phyloP scores from a whole-genome alignment of 1,139 yeast genomes.

The Scheffersomyces illinoinensis region DNA sequence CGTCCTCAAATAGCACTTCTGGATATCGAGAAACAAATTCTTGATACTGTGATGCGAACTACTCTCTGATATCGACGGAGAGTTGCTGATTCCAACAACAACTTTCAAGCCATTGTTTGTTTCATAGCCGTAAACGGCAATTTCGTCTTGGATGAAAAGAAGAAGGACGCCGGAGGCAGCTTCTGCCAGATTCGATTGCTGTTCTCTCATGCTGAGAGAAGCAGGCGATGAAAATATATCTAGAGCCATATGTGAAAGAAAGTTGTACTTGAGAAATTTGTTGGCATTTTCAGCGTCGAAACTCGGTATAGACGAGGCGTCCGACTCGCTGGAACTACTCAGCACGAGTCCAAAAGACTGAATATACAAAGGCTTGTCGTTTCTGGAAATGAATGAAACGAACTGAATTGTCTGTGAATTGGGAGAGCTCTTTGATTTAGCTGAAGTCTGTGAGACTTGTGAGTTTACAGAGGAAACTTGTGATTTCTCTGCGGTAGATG shows the following conservation, averaged over 20 bases:
- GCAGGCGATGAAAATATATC: constrained; percentile 61
- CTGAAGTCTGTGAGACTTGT: neutral
- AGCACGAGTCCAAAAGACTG: constrained; percentile 53
- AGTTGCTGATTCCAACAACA: constrained; percentile 43
- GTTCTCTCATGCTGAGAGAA: constrained; percentile 40
- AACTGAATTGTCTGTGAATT: constrained; percentile 31
- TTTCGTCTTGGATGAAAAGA: constrained; percentile 61
- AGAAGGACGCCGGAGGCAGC: constrained; percentile 35
- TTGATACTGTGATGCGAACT: constrained; percentile 5
- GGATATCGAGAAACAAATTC: constrained; percentile 42
- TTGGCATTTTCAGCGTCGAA: constrained; percentile 41
- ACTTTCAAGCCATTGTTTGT: constrained; percentile 62
- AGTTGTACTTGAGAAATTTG: constrained; percentile 57
- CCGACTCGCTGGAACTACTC: constrained; percentile 54
- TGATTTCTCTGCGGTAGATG: neutral
- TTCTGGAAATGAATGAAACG: constrained; percentile 55
- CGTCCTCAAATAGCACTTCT: constrained; percentile 49
- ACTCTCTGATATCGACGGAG: neutral
- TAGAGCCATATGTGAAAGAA: constrained; percentile 65
- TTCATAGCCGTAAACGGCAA: constrained; percentile 62
- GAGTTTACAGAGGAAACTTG: neutral
- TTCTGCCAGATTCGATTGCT: constrained; percentile 31
- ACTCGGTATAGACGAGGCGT: constrained; percentile 60
- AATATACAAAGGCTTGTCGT: constrained; percentile 60
- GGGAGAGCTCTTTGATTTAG: neutral